Base-by-base conservation (phyloP, 2,329 filamentous ascomycete species). In the Sclerotinia nivalis region DNA sequence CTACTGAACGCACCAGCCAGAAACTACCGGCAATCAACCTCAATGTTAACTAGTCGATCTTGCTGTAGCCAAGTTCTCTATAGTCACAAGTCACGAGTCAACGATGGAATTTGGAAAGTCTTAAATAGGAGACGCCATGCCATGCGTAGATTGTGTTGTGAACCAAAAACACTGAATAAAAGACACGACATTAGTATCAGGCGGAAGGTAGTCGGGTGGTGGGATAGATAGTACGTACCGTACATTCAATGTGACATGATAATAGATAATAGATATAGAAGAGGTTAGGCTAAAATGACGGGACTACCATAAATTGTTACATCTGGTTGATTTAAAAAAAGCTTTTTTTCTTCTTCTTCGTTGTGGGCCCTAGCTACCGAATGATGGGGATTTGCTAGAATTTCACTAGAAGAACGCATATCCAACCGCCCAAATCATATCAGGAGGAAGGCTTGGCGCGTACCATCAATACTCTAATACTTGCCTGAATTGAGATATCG, bases 341-440 rank as follows among this genome's bases (percentile, higher is more conserved):
- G 47, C 31, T 28, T 49, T 66, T 58, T 47, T 49, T 13, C 18
- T 54, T 31, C n/a, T 43, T 43, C 40, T 43, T 37, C 15, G 25
- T 20, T 6, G 20, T 62, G n/a, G 40, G n/a, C 47, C 37, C 20
- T 64, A 47, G 37, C n/a, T 58, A 69, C 66, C 66, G 58, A 69
- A 64, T 69, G 58, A 64, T 64, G 66, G 66, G 58, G 66, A 64
- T 69, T 20, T 50, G 31, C 60, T 64, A 52, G 60, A 64, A 64
- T 34, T 50, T 64, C 54, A 50, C 45, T 45, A 68, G 45, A 43
- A 50, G 56, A 37, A 55, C 20, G n/a, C 37, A 47, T 34, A 15
- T 47, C 34, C 54, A 60, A 20, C 54, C 37, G 49, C 49, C 47
- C 18, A 54, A n/a, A 28, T 54, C 22, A 40, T 37, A 43, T 68